These are phyloP conservation scores for Magnolia kwangsiensis DNA, from an alignment of 164 flowering plant genomes.

Conservation along the genomic window DNA sequence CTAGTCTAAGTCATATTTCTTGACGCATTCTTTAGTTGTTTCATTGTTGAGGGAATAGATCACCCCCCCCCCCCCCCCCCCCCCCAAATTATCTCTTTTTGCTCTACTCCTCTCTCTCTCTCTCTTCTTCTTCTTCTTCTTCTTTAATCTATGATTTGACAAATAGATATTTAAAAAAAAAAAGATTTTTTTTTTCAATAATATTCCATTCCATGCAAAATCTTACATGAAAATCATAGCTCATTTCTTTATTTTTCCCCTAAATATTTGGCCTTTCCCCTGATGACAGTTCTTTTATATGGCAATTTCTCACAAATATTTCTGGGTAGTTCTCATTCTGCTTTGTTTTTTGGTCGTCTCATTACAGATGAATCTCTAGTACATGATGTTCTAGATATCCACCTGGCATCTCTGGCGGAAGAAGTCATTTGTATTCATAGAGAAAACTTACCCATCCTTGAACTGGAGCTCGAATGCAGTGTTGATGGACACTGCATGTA, in stretches of 20 bases:
- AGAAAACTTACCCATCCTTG: neutral
- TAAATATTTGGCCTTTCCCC: neutral
- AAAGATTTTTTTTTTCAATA: neutral
- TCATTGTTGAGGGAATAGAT: neutral
- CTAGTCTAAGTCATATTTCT: neutral
- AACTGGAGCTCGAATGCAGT: neutral
- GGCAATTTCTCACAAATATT: neutral
- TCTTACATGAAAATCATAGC: neutral
- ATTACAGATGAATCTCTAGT: neutral
- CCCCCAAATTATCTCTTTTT: no score
- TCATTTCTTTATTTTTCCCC: neutral
- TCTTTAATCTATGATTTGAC: neutral
- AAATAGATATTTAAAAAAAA: neutral
- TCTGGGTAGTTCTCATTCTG: neutral
- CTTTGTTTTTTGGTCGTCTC: neutral
- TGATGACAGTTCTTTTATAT: neutral
- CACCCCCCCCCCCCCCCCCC: no score
- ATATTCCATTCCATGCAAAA: neutral
- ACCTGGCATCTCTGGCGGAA: neutral
- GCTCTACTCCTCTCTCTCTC: neutral
- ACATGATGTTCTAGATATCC: neutral
- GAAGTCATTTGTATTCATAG: neutral
- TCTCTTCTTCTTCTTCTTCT: neutral
- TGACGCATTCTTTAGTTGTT: neutral
- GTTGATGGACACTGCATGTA: slow-evolving; percentile 5